Evolutionary conservation across 2,329 filamentous ascomycete genomes (phyloP).

Genomic region (Colletotrichum sp.): DNA sequence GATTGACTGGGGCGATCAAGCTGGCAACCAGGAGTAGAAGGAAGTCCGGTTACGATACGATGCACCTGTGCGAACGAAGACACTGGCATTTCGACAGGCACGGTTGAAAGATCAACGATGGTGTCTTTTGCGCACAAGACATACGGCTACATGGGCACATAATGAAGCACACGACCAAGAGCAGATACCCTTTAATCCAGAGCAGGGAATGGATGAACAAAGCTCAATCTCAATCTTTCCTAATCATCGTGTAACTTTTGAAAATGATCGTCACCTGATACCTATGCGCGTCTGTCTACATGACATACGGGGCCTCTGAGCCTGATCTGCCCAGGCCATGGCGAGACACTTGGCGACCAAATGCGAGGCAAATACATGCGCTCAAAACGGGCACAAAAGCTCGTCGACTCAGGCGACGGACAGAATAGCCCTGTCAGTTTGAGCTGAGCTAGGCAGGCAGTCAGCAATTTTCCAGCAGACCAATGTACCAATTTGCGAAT

Average conservation of each 20-base stretch:
- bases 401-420: not conserved
- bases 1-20: conserved; percentile 72
- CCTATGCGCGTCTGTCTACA: not conserved
- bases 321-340: not conserved
- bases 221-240: not conserved
- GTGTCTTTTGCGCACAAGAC: not conserved
- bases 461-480: not conserved
- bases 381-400: not conserved
- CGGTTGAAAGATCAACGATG: not conserved
- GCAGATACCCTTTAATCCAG: conserved; percentile 1
- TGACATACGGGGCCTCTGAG: not conserved
- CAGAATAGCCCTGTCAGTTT: not conserved
- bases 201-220: not conserved
- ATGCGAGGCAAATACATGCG: not conserved
- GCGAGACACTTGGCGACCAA: not conserved
- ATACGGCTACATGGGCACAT: not conserved
- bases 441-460: not conserved
- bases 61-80: not conserved
- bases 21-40: conserved; percentile 35
- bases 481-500: not conserved
- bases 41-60: not conserved
- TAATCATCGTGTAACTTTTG: not conserved
- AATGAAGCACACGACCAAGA: not conserved
- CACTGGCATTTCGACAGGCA: not conserved
- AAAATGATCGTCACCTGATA: not conserved